Base-by-base conservation (phyloP, 331 rosid species). In the Saraca asoca region DNA sequence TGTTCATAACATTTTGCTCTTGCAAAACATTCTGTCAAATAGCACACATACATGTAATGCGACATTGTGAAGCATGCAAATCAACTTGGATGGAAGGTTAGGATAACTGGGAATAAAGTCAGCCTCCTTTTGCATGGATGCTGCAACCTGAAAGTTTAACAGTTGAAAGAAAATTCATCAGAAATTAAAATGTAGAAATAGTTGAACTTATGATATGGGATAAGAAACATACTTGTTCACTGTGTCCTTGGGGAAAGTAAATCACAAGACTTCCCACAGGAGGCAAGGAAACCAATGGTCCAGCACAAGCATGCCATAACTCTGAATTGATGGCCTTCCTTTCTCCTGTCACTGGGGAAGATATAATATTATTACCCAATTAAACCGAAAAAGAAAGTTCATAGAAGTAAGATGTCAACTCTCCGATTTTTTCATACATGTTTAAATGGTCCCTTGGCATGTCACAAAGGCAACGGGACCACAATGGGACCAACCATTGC, bases 221-320 rank as follows among this genome's bases (percentile, higher is more conserved):
- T 37, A 45, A 55, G 74, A 24, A 62, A 41, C 80, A 8, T 75
- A 91, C 94, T 80, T 91, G 97, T 79, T 91, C 97, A 13, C 97
- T 91, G 78, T 91, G 97, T 77, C 96, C 97, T 76, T 91, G 97
- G 50, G 97, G 96, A 60, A 94, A 94, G 80, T 94, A 94, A 76
- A 86, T 89, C 71, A 94, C 99, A 12, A 94, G 97, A 73, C 96
- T 90, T 73, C 99, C 97, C 71, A 80, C 91, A 12, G 95, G 99
- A 62, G 99, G 99, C 82, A 94, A 83, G 29, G 96, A 94, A 83
- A 90, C 97, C 82, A 94, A 77, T 13, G 99, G 99, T 69, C 99
- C 96, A 19, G 99, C 99, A 83, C 99, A 94, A 69, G 97, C 99
- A 83, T 94, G 99, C 99, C 99, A 94, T 75, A 94, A 74, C 83